phyloP scores from a whole-genome alignment of 352 stramenopile genomes.

The Phytophthora tubulina region DNA sequence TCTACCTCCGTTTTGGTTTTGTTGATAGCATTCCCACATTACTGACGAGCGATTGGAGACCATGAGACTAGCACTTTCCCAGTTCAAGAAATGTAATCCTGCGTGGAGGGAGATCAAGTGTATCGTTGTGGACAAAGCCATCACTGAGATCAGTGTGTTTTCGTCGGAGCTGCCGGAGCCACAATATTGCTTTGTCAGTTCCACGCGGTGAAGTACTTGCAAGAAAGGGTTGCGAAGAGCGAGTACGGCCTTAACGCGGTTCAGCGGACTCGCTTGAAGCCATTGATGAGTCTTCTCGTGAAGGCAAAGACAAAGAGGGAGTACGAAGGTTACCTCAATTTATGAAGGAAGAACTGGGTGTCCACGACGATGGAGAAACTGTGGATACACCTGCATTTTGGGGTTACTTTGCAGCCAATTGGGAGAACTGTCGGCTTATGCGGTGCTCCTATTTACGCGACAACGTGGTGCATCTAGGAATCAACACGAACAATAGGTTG shows the following conservation, averaged over 20 bases:
- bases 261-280: not conserved
- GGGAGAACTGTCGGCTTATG: slow-evolving; percentile 1
- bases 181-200: no score
- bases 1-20: no score
- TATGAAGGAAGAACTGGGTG: not conserved
- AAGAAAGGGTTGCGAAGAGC: not conserved
- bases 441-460: slow-evolving; percentile 6
- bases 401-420: not conserved
- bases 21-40: no score
- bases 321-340: slow-evolving; percentile 1
- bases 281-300: slow-evolving; percentile 5
- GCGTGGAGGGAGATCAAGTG: no score
- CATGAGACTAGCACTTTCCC: no score
- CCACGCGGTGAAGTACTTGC: no score
- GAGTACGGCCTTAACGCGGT: not conserved
- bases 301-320: not conserved
- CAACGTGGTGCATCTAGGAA: not conserved
- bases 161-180: no score
- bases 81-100: no score
- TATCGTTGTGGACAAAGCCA: no score
- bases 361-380: not conserved
- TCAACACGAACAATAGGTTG: slow-evolving; percentile 10
- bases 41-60: no score
- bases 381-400: no score
- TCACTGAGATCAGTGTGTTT: no score